Base-by-base conservation (phyloP, 805 yeast species). In the Saturnispora ahearnii region DNA sequence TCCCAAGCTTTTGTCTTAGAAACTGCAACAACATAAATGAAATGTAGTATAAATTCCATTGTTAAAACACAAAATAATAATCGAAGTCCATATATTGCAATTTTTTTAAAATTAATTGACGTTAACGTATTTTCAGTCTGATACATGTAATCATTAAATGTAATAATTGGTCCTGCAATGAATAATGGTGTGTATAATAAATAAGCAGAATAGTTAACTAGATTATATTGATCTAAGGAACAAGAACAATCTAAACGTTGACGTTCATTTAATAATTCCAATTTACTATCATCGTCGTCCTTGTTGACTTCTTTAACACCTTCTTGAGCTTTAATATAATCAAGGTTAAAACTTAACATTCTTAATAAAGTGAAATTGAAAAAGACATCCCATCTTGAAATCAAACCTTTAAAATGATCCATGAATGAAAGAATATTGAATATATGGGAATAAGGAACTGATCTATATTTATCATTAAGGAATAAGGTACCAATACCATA, bases 351-450 rank as follows among this genome's bases (percentile, higher is more conserved):
- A 52, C 96, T 87, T 43, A 93, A 68, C 75, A 89, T 79, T 59
- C 97, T 76, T 48, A 93, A 73, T 52, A 91, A 69, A 1, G 96
- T 84, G 66, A 95, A 89, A 67, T 93, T 93, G 73, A 81, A 93
- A 58, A 86, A 87, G 3, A 93, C 97, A 62, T 93, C 97, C 99
- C 99, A 93, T 58, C 98, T 75, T 15, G 80, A 73, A 53, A 93
- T 82, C 12, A 90, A 74, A 0, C 98, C 97, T 44, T 76, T 74
- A 57, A 77, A 83, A 0, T 76, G 74, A 59, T 88, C 96, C 57
- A 86, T 64, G 34, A 76, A 67, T 0, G 71, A 62, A 9, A 61
- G 57, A 0, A 78, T 82, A 10, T 36, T 21, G 15, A 36, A 36
- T 9, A 36, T 8, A 10, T 36, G 40, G 22, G 40, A 36, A 44